Evolutionary conservation across 345 rosid species (phyloP), one percentile per base, ranked within the genome.

Genomic region (Eucalyptus tenuipes): DNA sequence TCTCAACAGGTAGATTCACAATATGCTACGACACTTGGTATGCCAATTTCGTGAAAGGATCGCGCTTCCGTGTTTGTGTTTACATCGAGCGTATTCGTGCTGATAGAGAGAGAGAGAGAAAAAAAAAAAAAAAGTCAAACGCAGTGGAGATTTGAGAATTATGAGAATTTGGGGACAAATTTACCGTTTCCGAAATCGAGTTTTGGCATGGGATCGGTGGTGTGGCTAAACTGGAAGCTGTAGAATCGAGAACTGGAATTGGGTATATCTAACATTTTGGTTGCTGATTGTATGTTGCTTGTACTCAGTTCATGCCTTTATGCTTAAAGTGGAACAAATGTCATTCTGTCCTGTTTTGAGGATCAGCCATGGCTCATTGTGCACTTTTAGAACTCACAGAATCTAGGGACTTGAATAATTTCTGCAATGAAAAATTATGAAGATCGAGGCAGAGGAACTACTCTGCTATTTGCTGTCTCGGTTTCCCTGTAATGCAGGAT

Each of bases 1-100:
- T 96, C 88, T 93, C 97, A 3, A 96, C 96, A 44, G 99, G 99
- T 66, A 44, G 50, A 91, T 87, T 20, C 14, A 5, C 48, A 25
- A 8, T 31, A 49, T 86, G 48, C 47, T 68, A 3, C 48, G 66
- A 57, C 59, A 9, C 49, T 33, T 3, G 24, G 88, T 18, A 25
- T 29, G 37, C 37, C 81, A 42, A 71, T 71, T 37, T 40, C 27
- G 82, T 11, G 82, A 75, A 37, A 75, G 82, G 82, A 75, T 75
- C 82, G 47, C 27, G 82, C 82, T 37, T 10, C 82, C 82, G 24
- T 37, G 27, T 75, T 75, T 20, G 52, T 16, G 87, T 49, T 85
- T 5, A 42, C 50, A 33, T 48, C 55, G 86, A 48, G 86, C 24
- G 48, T 85, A 27, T 10, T 33, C 44, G 45, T 71, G 44, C 81